Conservation (phyloP, 192 early-diverging fungal genomes). For the Coemansia erecta region DNA sequence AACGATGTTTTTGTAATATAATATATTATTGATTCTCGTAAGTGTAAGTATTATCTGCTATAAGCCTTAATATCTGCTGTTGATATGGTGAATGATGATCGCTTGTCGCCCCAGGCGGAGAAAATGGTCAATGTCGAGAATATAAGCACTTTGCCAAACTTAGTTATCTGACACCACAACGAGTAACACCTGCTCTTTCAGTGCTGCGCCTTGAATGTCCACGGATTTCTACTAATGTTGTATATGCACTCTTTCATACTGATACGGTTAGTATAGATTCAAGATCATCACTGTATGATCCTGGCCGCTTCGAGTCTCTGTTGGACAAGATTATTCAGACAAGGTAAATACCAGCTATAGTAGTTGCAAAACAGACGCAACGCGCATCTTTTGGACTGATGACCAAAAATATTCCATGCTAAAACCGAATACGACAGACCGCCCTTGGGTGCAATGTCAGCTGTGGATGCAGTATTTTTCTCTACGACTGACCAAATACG, state of each 20-base stretch:
- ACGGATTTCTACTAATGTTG: too few relatives aligned
- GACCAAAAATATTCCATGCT: conserved; percentile 52
- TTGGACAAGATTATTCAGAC: too few relatives aligned
- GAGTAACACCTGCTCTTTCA: too few relatives aligned
- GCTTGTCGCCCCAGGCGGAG: conserved; percentile 55
- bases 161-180: conserved; percentile 6
- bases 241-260: too few relatives aligned
- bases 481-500: conserved; percentile 16
- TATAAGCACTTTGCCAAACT: conserved; percentile 17
- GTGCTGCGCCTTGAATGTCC: background rate
- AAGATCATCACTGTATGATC: too few relatives aligned
- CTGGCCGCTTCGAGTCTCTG: too few relatives aligned
- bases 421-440: conserved; percentile 26
- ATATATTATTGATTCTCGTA: background rate
- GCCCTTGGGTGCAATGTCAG: conserved; percentile 10
- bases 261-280: too few relatives aligned
- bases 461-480: conserved; percentile 27
- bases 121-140: conserved; percentile 45
- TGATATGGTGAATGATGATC: conserved; percentile 37
- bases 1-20: conserved; percentile 6
- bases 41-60: conserved; percentile 19
- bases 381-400: conserved; percentile 18
- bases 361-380: background rate
- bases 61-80: background rate
- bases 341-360: conserved; percentile 13